A percentile compares a stretch with the other conserved stretches of the same genome.
Conservation (phyloP, 345 rosid genomes). For the Arabidopsis thaliana region DNA sequence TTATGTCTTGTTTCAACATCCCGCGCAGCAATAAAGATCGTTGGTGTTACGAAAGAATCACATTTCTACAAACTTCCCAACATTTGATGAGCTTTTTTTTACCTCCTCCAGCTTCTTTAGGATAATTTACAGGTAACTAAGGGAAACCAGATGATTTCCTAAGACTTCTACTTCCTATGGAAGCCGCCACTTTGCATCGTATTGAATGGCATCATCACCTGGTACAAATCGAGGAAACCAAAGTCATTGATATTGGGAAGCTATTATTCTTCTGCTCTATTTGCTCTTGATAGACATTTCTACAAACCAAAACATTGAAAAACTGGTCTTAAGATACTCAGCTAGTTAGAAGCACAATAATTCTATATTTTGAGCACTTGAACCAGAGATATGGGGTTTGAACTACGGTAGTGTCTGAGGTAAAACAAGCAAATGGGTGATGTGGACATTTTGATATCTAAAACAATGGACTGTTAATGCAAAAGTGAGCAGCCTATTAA, state of each 20-base stretch:
- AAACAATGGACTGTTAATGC: neutral
- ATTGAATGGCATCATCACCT: constrained; percentile 37
- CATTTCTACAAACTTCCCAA: constrained; percentile 39
- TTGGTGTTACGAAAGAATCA: constrained; percentile 29
- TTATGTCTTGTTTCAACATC: constrained; percentile 21
- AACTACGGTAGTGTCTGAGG: neutral
- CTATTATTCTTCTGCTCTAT: neutral
- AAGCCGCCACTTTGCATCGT: constrained; percentile 32
- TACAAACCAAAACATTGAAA: constrained; percentile 8
- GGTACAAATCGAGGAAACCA: constrained; percentile 18
- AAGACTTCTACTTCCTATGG: constrained; percentile 42
- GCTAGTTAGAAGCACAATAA: neutral
- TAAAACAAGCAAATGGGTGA: neutral
- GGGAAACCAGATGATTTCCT: constrained; percentile 27
- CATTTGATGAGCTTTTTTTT: constrained; percentile 4
- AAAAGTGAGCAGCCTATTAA: constrained; percentile 33
- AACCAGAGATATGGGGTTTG: neutral
- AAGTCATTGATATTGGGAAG: constrained; percentile 9
- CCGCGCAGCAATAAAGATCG: neutral
- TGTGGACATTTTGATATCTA: neutral
- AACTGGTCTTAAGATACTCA: neutral
- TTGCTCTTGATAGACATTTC: neutral
- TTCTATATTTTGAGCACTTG: neutral
- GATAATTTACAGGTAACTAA: constrained; percentile 27
- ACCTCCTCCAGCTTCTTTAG: constrained; percentile 22